phyloP scores from a whole-genome alignment of 2,329 filamentous ascomycete species.

The Verticillium albo-atrum region DNA sequence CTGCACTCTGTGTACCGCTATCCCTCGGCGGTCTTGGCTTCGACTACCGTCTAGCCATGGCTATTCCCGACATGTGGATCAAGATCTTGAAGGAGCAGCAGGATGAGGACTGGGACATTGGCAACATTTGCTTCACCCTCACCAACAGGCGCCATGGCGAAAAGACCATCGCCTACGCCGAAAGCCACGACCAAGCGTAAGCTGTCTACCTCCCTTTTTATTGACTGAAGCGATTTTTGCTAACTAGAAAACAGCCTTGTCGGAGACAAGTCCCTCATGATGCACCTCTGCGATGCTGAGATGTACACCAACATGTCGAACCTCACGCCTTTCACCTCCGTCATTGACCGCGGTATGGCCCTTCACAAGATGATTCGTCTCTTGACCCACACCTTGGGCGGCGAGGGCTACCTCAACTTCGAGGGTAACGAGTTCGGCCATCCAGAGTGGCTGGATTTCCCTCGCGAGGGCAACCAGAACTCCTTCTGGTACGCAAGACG shows the following conservation, averaged over 20 bases:
- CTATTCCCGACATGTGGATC: conserved; percentile 98
- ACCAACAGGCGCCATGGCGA: conserved; percentile 93
- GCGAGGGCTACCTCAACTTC: conserved; percentile 97
- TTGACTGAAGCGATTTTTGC: neutral
- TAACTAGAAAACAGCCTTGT: conserved; percentile 61
- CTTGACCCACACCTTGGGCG: conserved; percentile 84
- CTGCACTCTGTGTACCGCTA: conserved; percentile 83
- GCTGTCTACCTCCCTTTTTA: conserved; percentile 28
- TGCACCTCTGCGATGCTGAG: conserved; percentile 96
- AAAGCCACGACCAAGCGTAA: conserved; percentile 96
- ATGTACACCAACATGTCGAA: conserved; percentile 98
- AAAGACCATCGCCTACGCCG: conserved; percentile 96
- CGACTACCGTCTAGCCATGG: conserved; percentile 96
- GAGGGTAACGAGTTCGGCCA: conserved; percentile 99
- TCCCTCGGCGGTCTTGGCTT: conserved; percentile 90
- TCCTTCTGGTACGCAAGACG: conserved; percentile 93
- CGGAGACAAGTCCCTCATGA: conserved; percentile 93
- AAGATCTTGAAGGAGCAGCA: conserved; percentile 93
- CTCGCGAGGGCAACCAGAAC: conserved; percentile 86
- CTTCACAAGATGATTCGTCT: conserved; percentile 98
- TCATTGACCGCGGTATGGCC: conserved; percentile 86
- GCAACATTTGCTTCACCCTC: conserved; percentile 76
- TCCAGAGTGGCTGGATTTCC: conserved; percentile 98
- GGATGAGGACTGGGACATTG: conserved; percentile 90
- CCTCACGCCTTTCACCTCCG: conserved; percentile 75